Evolutionary conservation across 2,329 filamentous ascomycete genomes (phyloP).

Genomic region (Fusarium dlaminii): DNA sequence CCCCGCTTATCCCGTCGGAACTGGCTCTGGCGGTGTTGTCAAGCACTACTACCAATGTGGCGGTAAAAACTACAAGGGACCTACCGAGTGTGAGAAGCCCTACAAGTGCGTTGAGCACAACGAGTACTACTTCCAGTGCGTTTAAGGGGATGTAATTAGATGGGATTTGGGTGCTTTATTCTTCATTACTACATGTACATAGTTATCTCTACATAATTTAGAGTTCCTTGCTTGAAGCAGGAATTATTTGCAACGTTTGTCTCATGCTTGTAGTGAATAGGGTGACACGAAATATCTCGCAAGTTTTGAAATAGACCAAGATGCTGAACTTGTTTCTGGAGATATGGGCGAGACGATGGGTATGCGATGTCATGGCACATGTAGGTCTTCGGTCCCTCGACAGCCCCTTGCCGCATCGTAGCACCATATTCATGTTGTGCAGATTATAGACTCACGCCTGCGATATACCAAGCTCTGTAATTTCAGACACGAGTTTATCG

Average conservation of each 20-base stretch:
- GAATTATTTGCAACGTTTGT: background rate
- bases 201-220: conserved; percentile 30
- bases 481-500: too few species aligned
- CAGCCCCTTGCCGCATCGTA: background rate
- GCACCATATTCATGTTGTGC: background rate
- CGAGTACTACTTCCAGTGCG: conserved; percentile 36
- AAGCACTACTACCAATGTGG: conserved; percentile 38
- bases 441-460: too few species aligned
- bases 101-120: conserved; percentile 30
- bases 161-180: background rate
- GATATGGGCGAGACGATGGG: background rate
- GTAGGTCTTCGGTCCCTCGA: too few species aligned
- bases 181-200: conserved; percentile 30
- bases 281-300: background rate
- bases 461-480: too few species aligned
- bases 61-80: conserved; percentile 27
- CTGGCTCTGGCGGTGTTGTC: conserved; percentile 8
- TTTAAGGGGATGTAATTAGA: background rate
- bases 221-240: conserved; percentile 25
- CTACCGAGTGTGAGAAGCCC: conserved; percentile 36
- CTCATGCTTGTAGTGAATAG: background rate
- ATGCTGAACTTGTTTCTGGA: accelerated
- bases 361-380: too few species aligned
- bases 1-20: conserved; percentile 15
- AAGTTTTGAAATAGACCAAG: background rate